Conservation (phyloP, 2,329 filamentous ascomycete genomes). For the Colletotrichum sp. region DNA sequence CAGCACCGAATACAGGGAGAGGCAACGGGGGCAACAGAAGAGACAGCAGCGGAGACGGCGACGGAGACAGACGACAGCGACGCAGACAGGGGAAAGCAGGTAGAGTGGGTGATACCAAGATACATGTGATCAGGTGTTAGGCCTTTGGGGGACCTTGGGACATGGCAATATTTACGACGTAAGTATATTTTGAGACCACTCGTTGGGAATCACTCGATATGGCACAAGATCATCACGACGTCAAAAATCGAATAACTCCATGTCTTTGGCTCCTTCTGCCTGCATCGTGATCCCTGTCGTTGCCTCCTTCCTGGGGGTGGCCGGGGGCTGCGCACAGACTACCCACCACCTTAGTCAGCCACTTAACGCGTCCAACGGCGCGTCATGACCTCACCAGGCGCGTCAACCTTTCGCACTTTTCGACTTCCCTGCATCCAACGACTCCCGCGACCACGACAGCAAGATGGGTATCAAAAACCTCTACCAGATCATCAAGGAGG, state of each 20-base stretch:
- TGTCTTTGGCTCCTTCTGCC: background rate
- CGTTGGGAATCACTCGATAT: background rate
- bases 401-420: background rate
- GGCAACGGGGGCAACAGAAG: no score
- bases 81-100: background rate
- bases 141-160: background rate
- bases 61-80: background rate
- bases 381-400: background rate
- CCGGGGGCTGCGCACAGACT: background rate
- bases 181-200: background rate
- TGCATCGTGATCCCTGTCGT: background rate
- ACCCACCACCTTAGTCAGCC: background rate
- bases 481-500: slow-evolving; percentile 83
- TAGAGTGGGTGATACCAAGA: background rate
- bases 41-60: background rate
- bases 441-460: background rate
- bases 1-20: no score
- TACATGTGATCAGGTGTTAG: background rate
- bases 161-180: background rate
- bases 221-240: background rate
- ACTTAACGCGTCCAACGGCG: background rate
- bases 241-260: background rate
- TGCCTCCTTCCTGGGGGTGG: background rate
- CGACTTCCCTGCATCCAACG: background rate
- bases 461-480: slow-evolving; percentile 74